These are phyloP conservation scores for Barnettozyma hawaiiensis DNA, from an alignment of 1,139 yeast species.

Conservation along the genomic window DNA sequence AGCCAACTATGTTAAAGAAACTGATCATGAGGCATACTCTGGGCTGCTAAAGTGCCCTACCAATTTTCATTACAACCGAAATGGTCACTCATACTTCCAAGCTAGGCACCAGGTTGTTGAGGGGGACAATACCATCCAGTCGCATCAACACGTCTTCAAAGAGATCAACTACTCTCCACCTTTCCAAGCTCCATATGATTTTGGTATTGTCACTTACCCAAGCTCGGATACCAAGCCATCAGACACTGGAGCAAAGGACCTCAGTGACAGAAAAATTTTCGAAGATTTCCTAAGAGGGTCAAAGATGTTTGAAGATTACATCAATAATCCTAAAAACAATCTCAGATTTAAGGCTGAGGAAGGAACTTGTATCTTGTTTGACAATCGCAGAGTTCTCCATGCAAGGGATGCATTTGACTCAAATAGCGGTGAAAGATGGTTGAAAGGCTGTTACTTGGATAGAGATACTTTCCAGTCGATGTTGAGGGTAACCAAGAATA, in stretches of 20 bases:
- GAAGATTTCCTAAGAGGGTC: conserved; percentile 58
- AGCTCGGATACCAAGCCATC: conserved; percentile 16
- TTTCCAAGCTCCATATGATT: conserved; percentile 75
- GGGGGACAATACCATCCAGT: conserved; percentile 31
- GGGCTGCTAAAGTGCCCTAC: conserved; percentile 63
- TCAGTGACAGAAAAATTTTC: conserved; percentile 36
- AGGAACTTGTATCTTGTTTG: conserved; percentile 63
- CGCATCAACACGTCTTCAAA: conserved; percentile 37
- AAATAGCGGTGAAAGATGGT: conserved; percentile 56
- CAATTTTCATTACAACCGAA: conserved; percentile 65
- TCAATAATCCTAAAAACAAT: conserved; percentile 53
- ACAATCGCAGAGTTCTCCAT: conserved; percentile 69
- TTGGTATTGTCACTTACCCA: conserved; percentile 35
- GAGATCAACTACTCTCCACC: conserved; percentile 79
- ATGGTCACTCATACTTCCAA: conserved; percentile 58
- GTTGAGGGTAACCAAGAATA: conserved; percentile 35
- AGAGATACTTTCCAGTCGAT: conserved; percentile 68
- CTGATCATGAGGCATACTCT: conserved; percentile 57
- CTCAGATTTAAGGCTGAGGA: conserved; percentile 52
- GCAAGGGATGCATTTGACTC: conserved; percentile 58
- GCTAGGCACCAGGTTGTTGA: conserved; percentile 64
- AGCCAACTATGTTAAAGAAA: conserved; percentile 46
- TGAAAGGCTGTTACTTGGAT: conserved; percentile 75
- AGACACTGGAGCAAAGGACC: conserved; percentile 29
- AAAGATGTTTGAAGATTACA: conserved; percentile 51